Conservation (phyloP, 192 early-diverging fungal genomes). For the Coemansia sp. region DNA sequence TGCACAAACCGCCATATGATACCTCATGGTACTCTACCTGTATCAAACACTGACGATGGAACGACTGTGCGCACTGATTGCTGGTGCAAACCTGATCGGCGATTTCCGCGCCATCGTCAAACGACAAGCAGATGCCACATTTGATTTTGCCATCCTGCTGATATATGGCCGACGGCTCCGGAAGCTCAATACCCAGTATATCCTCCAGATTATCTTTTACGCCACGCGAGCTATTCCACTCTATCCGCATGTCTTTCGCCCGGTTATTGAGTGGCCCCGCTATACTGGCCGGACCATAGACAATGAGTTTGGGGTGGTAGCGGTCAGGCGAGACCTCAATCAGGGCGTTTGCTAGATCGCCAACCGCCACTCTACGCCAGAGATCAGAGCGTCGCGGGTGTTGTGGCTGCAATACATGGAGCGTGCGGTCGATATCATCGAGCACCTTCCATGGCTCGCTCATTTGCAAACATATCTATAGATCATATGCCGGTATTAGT, state of each 20-base stretch:
- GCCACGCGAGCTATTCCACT: conserved; percentile 11
- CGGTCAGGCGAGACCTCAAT: conserved; percentile 31
- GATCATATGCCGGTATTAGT: background rate
- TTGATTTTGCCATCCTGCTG: conserved; percentile 36
- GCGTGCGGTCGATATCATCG: conserved; percentile 33
- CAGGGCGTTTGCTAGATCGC: conserved; percentile 24
- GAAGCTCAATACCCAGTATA: conserved; percentile 18
- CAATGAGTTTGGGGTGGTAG: conserved; percentile 22
- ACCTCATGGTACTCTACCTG: conserved; percentile 19
- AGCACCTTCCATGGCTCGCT: conserved; percentile 28
- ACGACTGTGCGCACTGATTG: conserved; percentile 44
- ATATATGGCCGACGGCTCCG: conserved; percentile 13
- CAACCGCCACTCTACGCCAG: conserved; percentile 38
- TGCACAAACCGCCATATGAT: no score
- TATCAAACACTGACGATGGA: conserved; percentile 42
- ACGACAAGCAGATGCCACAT: conserved; percentile 53
- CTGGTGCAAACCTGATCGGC: conserved; percentile 48
- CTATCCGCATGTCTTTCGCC: conserved; percentile 5
- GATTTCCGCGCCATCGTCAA: conserved; percentile 12
- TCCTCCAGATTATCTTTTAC: conserved; percentile 35
- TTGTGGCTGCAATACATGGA: conserved; percentile 42
- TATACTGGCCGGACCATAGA: conserved; percentile 42
- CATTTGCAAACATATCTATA: conserved; percentile 32
- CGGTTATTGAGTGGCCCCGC: conserved; percentile 23
- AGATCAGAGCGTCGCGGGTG: conserved; percentile 36